These are phyloP conservation scores for Aspergillus bombycis DNA, from an alignment of 2,329 filamentous ascomycete species.

Conservation along the genomic window DNA sequence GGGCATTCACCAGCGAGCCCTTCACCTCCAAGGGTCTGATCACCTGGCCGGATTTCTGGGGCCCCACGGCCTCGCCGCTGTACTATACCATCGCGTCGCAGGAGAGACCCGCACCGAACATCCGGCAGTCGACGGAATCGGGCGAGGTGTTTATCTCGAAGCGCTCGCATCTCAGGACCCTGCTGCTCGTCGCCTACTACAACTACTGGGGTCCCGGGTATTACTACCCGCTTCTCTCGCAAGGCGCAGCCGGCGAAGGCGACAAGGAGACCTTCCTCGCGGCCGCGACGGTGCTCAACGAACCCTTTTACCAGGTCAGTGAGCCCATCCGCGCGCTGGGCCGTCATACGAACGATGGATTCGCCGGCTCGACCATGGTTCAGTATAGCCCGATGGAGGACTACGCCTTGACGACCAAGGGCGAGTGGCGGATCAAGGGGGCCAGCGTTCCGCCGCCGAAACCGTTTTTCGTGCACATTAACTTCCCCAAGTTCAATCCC, in stretches of 20 bases:
- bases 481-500: conserved; percentile 45
- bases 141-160: conserved; percentile 52
- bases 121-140: conserved; percentile 44
- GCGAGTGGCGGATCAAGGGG: conserved; percentile 32
- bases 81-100: conserved; percentile 43
- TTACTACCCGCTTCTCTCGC: conserved; percentile 51
- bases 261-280: conserved; percentile 56
- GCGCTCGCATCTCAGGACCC: conserved; percentile 40
- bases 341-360: conserved; percentile 30
- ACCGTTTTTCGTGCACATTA: conserved; percentile 46
- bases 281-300: conserved; percentile 47
- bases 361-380: conserved; percentile 44
- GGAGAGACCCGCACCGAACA: conserved; percentile 22
- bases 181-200: conserved; percentile 53
- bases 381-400: conserved; percentile 44
- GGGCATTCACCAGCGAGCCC: conserved; percentile 44
- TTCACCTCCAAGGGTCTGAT: conserved; percentile 47
- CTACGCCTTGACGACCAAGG: conserved; percentile 29
- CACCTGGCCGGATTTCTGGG: conserved; percentile 54
- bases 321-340: conserved; percentile 40
- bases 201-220: conserved; percentile 50
- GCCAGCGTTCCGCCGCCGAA: conserved; percentile 33
- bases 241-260: conserved; percentile 53
- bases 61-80: conserved; percentile 38
- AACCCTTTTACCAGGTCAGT: conserved; percentile 49